Evolutionary conservation across 2,329 filamentous ascomycete species (phyloP).

Genomic region (Monilinia vaccinii-corymbosi): DNA sequence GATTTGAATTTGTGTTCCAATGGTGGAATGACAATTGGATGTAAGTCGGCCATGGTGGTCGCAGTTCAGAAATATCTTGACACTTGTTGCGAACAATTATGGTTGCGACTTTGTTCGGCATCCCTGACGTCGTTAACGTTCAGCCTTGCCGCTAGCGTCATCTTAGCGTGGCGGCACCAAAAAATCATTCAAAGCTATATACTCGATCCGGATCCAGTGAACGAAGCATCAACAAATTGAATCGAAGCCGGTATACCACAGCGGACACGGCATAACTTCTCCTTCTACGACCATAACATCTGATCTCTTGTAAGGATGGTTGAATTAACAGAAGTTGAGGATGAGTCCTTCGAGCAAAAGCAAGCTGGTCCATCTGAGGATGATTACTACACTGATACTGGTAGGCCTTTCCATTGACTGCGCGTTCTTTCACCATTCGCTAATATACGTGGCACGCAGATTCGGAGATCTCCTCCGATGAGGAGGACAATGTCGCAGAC

Average conservation of each 20-base stretch:
- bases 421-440: slow-evolving; percentile 9
- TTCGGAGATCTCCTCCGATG: slow-evolving; percentile 77
- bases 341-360: slow-evolving; percentile 79
- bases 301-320: slow-evolving; percentile 58
- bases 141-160: slow-evolving; percentile 5
- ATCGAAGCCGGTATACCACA: not conserved
- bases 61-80: not conserved
- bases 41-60: slow-evolving; percentile 12
- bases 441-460: slow-evolving; percentile 39
- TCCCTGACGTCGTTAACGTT: slow-evolving; percentile 7
- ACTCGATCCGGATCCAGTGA: too few relatives aligned
- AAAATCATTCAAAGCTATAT: not conserved
- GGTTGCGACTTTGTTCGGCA: not conserved
- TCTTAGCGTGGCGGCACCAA: slow-evolving; percentile 6
- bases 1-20: slow-evolving; percentile 13
- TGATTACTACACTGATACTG: slow-evolving; percentile 86
- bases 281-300: not conserved
- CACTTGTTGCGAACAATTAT: not conserved
- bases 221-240: not conserved
- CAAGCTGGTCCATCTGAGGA: slow-evolving; percentile 58
- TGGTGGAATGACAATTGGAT: slow-evolving; percentile 14
- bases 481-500: slow-evolving; percentile 50
- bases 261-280: not conserved
- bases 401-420: slow-evolving; percentile 40
- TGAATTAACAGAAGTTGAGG: slow-evolving; percentile 91